Evolutionary conservation across 306 rosid genomes (phyloP).

Genomic region (Abrus precatorius): DNA sequence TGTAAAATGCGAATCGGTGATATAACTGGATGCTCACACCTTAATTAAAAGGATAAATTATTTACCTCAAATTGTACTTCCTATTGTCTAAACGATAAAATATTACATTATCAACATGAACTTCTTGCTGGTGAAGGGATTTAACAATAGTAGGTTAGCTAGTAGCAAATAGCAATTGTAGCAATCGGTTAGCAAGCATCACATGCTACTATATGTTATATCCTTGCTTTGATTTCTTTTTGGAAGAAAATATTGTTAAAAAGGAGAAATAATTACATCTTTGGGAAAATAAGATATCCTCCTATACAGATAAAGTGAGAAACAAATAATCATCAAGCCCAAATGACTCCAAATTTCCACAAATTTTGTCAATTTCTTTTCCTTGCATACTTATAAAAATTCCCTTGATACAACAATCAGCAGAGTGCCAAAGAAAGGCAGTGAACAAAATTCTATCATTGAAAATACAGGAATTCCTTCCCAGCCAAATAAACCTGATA

Average conservation of each 20-base stretch:
- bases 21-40: slow-evolving; percentile 4
- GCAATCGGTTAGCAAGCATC: not conserved
- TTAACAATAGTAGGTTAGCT: not conserved
- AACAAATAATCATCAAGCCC: too few species aligned
- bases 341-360: too few species aligned
- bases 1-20: slow-evolving; percentile 5
- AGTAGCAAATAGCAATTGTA: not conserved
- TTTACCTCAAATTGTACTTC: not conserved
- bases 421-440: too few species aligned
- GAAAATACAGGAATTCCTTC: too few species aligned
- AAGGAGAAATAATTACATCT: too few species aligned
- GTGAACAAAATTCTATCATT: too few species aligned
- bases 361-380: too few species aligned
- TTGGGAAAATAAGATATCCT: not conserved
- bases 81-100: too few species aligned
- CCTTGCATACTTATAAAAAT: too few species aligned
- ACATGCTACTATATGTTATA: not conserved
- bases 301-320: not conserved
- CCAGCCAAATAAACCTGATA: too few species aligned
- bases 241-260: slow-evolving; percentile 13
- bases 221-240: not conserved
- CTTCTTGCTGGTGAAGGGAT: not conserved
- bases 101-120: not conserved
- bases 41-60: slow-evolving; percentile 19
- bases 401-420: too few species aligned